phyloP scores from a whole-genome alignment of 768 basidiomycete genomes.

The Leccinellum albellum region DNA sequence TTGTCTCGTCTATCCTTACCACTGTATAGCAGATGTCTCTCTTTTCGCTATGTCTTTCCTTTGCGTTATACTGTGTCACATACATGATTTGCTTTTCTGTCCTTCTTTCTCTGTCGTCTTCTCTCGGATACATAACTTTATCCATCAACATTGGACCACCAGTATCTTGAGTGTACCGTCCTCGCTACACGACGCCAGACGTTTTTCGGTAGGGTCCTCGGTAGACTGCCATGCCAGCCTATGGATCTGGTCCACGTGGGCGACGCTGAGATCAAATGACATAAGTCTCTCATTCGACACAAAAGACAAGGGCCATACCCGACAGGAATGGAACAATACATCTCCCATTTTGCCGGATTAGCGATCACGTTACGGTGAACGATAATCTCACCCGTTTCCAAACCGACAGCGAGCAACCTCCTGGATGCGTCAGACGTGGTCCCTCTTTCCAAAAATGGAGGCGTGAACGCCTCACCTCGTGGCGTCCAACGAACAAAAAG shows the following conservation, averaged over 20 bases:
- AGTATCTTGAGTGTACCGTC: conserved; percentile 86
- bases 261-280: conserved; percentile 42
- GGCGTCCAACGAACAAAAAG: conserved; percentile 44
- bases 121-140: conserved; percentile 37
- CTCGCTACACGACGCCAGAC: conserved; percentile 86
- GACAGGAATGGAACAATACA: conserved; percentile 42
- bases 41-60: conserved; percentile 10
- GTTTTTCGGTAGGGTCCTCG: conserved; percentile 28
- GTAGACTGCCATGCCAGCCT: conserved; percentile 74
- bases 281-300: not conserved
- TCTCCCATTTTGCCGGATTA: conserved; percentile 43
- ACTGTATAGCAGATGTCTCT: conserved; percentile 64
- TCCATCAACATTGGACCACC: conserved; percentile 51
- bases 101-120: conserved; percentile 1
- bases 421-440: conserved; percentile 23
- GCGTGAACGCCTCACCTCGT: conserved; percentile 36
- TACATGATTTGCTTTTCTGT: conserved; percentile 13
- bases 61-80: conserved; percentile 28
- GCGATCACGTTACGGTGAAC: conserved; percentile 46
- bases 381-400: conserved; percentile 76
- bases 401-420: conserved; percentile 72
- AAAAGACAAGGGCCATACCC: conserved; percentile 38
- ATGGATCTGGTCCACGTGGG: conserved; percentile 78
- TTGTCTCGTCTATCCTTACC: conserved; percentile 36
- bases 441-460: not conserved